Evolutionary conservation across 202 grass and related monocot genomes (phyloP), one percentile per base, ranked within the genome.

Genomic region (Bolboschoenoplectus hybrid): DNA sequence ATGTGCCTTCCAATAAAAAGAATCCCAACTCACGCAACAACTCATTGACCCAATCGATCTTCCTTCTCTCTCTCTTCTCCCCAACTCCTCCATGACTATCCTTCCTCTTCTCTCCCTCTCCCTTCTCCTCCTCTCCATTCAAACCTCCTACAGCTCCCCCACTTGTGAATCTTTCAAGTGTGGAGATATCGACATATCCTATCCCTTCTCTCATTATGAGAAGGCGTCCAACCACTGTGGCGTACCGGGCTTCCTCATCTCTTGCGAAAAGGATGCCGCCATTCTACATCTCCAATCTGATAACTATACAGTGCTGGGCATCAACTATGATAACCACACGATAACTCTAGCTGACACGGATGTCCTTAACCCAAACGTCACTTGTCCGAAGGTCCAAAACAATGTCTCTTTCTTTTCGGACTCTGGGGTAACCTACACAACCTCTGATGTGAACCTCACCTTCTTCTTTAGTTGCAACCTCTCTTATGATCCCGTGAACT

Each of bases 401-500:
- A 94, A 97, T 68, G 53, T 94, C 39, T 88, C 88, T 53, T 14
- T 93, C 77, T 0, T 17, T 2, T 0, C 51, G 16, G 7, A 44
- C 7, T 14, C 39, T 0, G 60, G 2, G 8, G 36, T 56, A 39
- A 6, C 1, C 0, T 92, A 90, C 16, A 45, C 34, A 49, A 1
- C 0, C 56, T 32, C 81, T 12, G 14, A 40, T 66, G n/a, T 40
- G 67, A 41, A 47, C 55, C 88, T 97, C 74, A 13, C 85, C 87
- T 90, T 94, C 88, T 92, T 93, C 88, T 6, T 45, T 79, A 1
- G 3, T 67, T 96, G 94, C 86, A 6, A 43, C 65, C 62, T 69
- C 6, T 1, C 1, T 5, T 0, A 13, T 19, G 56, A 4, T 4
- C 4, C 16, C 13, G 56, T 5, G 16, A 14, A 16, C 53, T 14